These are phyloP conservation scores for Rugonectria rugulosa DNA, from an alignment of 2,329 filamentous ascomycete genomes.

Conservation along the genomic window DNA sequence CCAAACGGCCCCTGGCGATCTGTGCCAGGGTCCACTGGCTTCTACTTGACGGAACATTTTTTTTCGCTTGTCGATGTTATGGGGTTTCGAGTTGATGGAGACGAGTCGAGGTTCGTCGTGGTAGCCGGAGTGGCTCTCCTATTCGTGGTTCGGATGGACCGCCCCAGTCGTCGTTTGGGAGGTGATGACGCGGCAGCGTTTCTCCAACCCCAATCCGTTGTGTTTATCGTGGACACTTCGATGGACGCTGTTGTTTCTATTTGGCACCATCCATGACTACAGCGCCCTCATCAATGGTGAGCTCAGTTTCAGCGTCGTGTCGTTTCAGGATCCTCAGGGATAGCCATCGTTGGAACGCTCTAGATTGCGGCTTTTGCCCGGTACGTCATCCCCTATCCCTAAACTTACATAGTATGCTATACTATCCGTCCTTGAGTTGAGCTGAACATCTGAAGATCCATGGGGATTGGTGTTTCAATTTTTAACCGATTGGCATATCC, in stretches of 20 bases:
- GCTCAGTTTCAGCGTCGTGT: constrained; percentile 32
- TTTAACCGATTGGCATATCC: too few relatives aligned
- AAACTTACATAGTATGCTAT: too few relatives aligned
- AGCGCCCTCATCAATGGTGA: constrained; percentile 14
- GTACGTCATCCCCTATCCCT: not conserved
- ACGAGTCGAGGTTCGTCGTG: constrained; percentile 8
- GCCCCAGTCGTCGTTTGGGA: constrained; percentile 18
- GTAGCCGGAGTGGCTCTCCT: constrained; percentile 8
- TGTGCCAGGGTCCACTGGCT: constrained; percentile 24
- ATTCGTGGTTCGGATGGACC: not conserved
- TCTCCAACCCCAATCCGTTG: constrained; percentile 1
- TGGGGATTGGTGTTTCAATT: constrained; percentile 2
- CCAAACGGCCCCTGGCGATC: constrained; percentile 27
- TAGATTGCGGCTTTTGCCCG: constrained; percentile 1
- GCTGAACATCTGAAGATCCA: too few relatives aligned
- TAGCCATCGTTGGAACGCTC: constrained; percentile 16
- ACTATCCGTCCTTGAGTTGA: too few relatives aligned
- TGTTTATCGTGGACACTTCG: constrained; percentile 23
- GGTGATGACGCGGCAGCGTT: constrained; percentile 34
- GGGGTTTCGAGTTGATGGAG: constrained; percentile 32
- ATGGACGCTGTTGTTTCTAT: constrained; percentile 31
- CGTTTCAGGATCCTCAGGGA: constrained; percentile 34
- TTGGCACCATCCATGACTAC: constrained; percentile 17
- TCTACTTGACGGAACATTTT: constrained; percentile 38
- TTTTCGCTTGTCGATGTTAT: constrained; percentile 17